phyloP scores from a whole-genome alignment of 352 stramenopile genomes.

The Phytophthora pinifolia region DNA sequence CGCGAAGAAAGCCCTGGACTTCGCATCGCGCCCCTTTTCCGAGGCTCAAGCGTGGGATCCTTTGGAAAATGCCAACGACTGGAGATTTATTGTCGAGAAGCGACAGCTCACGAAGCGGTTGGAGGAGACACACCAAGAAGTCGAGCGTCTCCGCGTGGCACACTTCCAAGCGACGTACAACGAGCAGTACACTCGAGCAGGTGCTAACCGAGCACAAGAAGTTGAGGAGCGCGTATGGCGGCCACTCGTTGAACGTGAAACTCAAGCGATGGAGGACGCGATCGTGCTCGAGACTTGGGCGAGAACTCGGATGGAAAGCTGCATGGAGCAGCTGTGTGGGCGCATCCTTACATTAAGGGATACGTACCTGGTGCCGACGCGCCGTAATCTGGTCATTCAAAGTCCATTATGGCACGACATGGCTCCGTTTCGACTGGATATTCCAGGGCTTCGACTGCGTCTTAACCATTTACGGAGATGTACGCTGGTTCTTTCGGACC shows the following conservation, averaged over 20 bases:
- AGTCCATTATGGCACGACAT: constrained; percentile 33
- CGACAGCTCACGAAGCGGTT: constrained; percentile 49
- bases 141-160: constrained; percentile 46
- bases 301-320: constrained; percentile 24
- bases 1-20: constrained; percentile 53
- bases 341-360: constrained; percentile 50
- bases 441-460: constrained; percentile 48
- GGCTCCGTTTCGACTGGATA: constrained; percentile 30
- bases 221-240: constrained; percentile 36
- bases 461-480: constrained; percentile 46
- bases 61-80: constrained; percentile 83
- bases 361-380: constrained; percentile 38
- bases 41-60: constrained; percentile 76
- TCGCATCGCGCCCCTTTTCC: constrained; percentile 50
- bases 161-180: constrained; percentile 66
- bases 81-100: constrained; percentile 65
- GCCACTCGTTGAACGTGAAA: constrained; percentile 23
- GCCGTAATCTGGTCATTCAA: constrained; percentile 50
- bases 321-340: constrained; percentile 41
- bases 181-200: constrained; percentile 47
- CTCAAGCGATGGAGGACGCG: constrained; percentile 24
- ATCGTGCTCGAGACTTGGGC: constrained; percentile 34
- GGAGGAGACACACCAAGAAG: constrained; percentile 31
- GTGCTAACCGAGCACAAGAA: constrained; percentile 32
- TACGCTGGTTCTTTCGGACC: constrained; percentile 34